A percentile compares a stretch with the other conserved stretches of the same genome.
These are phyloP conservation scores for Klebsormidium nitens DNA, from an alignment of 139 green algal genomes.

Conservation along the genomic window DNA sequence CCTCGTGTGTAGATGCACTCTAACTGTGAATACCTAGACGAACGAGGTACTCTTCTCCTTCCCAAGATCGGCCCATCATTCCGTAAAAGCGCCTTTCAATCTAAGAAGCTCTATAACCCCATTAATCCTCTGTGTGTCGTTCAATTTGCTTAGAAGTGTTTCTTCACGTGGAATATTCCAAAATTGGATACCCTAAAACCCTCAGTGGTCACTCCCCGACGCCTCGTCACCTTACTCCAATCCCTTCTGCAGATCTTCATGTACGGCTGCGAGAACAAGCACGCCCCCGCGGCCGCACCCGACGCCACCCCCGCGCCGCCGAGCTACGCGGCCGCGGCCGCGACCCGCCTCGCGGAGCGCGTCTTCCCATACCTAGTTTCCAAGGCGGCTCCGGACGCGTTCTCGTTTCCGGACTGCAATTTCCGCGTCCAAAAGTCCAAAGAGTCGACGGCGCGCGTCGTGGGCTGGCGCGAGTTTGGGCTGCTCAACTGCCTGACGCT, in stretches of 20 bases:
- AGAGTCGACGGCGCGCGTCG: slow-evolving; percentile 58
- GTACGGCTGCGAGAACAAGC: slow-evolving; percentile 63
- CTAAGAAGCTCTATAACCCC: background rate
- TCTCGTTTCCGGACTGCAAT: slow-evolving; percentile 49
- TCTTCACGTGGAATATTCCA: background rate
- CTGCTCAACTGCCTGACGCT: slow-evolving; percentile 66
- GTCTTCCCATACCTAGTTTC: slow-evolving; percentile 58
- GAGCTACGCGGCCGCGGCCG: background rate
- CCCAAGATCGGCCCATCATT: too few relatives aligned
- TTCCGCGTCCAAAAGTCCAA: slow-evolving; percentile 67
- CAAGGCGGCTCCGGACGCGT: slow-evolving; percentile 52
- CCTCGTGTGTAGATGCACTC: too few relatives aligned
- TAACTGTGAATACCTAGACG: too few relatives aligned
- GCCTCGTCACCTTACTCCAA: background rate
- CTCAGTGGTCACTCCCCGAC: background rate
- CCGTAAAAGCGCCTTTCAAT: too few relatives aligned
- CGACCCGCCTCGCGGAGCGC: slow-evolving; percentile 37
- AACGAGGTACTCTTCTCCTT: too few relatives aligned
- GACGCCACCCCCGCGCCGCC: background rate
- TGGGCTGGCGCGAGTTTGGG: slow-evolving; percentile 61
- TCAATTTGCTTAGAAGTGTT: background rate
- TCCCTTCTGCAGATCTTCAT: slow-evolving; percentile 49
- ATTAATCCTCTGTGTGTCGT: background rate
- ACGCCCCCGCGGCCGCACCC: background rate
- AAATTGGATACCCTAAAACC: background rate